These are phyloP conservation scores for Monosporascus sp. DNA, from an alignment of 2,329 filamentous ascomycete genomes.

Conservation along the genomic window DNA sequence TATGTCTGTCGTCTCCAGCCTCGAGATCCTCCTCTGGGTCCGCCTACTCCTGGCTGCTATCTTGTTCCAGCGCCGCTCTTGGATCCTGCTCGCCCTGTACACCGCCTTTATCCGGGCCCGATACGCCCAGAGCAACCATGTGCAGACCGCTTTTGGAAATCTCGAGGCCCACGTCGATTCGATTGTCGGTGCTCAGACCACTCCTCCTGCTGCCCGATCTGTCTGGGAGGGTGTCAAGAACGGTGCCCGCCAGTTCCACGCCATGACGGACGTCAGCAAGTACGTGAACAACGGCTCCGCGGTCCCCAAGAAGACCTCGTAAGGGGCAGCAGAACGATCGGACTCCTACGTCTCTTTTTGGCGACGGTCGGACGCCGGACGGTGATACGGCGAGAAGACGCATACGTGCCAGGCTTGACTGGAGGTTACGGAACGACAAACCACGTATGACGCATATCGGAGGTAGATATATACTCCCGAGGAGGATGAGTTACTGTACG, in stretches of 20 bases:
- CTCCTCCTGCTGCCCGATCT: constrained; percentile 72
- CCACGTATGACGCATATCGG: neutral
- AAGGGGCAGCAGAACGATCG: constrained; percentile 19
- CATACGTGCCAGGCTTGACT: constrained; percentile 4
- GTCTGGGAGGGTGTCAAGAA: constrained; percentile 78
- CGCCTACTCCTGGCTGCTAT: constrained; percentile 77
- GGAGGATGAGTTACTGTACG: neutral
- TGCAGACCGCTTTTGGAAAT: constrained; percentile 75
- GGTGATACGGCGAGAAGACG: constrained; percentile 15
- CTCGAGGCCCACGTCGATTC: constrained; percentile 74
- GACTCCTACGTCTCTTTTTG: constrained; percentile 2
- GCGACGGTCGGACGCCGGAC: constrained; percentile 13
- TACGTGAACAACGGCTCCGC: constrained; percentile 56
- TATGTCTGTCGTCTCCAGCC: constrained; percentile 85
- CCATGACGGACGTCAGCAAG: constrained; percentile 71
- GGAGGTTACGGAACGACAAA: neutral
- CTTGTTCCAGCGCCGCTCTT: constrained; percentile 84
- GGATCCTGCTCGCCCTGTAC: constrained; percentile 83
- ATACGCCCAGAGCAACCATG: constrained; percentile 84
- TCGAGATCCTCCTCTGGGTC: constrained; percentile 85
- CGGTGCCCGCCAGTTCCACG: constrained; percentile 66
- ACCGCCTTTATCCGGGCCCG: constrained; percentile 88
- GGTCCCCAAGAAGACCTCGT: constrained; percentile 62
- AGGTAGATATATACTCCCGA: too few species aligned
- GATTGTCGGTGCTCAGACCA: constrained; percentile 78